Conservation (phyloP, 2,329 filamentous ascomycete species). For the Trichoderma oligosporum region DNA sequence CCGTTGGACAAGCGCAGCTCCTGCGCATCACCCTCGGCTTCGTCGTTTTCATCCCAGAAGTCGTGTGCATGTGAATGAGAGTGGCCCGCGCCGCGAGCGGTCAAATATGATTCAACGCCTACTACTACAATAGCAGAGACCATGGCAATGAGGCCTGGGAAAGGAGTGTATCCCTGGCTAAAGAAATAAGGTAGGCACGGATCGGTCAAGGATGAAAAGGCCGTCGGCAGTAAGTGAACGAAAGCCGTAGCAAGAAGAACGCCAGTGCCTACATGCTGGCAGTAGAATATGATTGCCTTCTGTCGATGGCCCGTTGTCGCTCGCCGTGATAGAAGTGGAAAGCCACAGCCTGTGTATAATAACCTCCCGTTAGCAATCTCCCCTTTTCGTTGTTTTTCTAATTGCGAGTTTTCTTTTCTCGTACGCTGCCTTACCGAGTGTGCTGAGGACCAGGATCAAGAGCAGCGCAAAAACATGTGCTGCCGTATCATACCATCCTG, state of each 20-base stretch:
- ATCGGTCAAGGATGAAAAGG: slow-evolving; percentile 63
- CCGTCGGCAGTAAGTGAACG: slow-evolving; percentile 69
- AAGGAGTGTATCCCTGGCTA: slow-evolving; percentile 71
- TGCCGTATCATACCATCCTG: slow-evolving; percentile 60
- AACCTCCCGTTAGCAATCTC: background rate
- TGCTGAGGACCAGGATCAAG: slow-evolving; percentile 61
- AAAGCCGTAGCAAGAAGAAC: slow-evolving; percentile 85
- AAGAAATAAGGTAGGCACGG: slow-evolving; percentile 75
- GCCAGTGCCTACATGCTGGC: slow-evolving; percentile 75
- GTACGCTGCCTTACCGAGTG: slow-evolving; percentile 42
- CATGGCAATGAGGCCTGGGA: slow-evolving; percentile 81
- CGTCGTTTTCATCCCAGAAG: slow-evolving; percentile 49
- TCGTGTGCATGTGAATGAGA: slow-evolving; percentile 53
- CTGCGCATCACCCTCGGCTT: slow-evolving; percentile 33
- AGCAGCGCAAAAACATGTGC: slow-evolving; percentile 66
- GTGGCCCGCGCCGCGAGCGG: slow-evolving; percentile 62
- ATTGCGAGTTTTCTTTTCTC: background rate
- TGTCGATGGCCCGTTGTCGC: slow-evolving; percentile 56
- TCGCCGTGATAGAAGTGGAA: slow-evolving; percentile 61
- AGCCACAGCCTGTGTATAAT: slow-evolving; percentile 52
- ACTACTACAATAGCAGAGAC: slow-evolving; percentile 77
- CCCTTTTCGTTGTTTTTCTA: too few relatives aligned
- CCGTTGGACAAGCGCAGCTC: slow-evolving; percentile 24
- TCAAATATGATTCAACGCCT: slow-evolving; percentile 83
- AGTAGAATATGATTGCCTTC: slow-evolving; percentile 59